Percentiles rank a stretch among this genome's conserved stretches.
These are phyloP conservation scores for Colletotrichum musae DNA, from an alignment of 2,329 filamentous ascomycete genomes.

Conservation along the genomic window DNA sequence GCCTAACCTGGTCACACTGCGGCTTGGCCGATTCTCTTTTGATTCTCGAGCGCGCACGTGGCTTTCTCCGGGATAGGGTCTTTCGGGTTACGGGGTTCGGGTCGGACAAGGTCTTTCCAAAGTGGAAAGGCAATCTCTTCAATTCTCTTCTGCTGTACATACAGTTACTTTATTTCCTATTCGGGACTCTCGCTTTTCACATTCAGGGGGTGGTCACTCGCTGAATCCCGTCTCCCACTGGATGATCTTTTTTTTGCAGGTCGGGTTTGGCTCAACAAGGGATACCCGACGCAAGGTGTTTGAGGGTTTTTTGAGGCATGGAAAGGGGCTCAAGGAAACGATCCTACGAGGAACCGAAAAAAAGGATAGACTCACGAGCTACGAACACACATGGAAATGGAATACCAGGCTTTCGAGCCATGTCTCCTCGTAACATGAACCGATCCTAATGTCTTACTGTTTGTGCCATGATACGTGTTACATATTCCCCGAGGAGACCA, in stretches of 20 bases:
- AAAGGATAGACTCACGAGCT: constrained; percentile 47
- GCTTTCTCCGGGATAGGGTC: background rate
- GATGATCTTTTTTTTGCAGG: constrained; percentile 35
- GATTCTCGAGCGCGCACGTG: constrained; percentile 12
- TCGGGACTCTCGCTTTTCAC: constrained; percentile 38
- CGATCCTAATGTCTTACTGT: background rate
- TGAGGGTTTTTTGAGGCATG: constrained; percentile 37
- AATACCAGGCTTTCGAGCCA: constrained; percentile 38
- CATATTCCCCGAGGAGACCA: background rate
- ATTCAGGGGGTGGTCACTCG: constrained; percentile 42
- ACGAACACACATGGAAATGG: constrained; percentile 40
- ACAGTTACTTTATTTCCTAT: constrained; percentile 42
- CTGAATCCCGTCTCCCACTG: constrained; percentile 37
- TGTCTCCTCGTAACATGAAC: background rate
- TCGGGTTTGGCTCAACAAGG: constrained; percentile 35
- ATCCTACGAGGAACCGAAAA: constrained; percentile 28
- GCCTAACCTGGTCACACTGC: constrained; percentile 31
- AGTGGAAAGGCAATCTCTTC: constrained; percentile 11
- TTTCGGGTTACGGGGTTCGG: constrained; percentile 7
- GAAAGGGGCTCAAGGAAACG: constrained; percentile 35
- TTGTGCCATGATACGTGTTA: background rate
- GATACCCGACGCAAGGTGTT: constrained; percentile 41
- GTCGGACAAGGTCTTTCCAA: background rate
- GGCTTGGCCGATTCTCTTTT: constrained; percentile 10
- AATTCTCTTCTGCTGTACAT: constrained; percentile 55